Evolutionary conservation across 495 filamentous ascomycete species (phyloP), one percentile per base, ranked within the genome.

Genomic region (Xylaria telfairii): DNA sequence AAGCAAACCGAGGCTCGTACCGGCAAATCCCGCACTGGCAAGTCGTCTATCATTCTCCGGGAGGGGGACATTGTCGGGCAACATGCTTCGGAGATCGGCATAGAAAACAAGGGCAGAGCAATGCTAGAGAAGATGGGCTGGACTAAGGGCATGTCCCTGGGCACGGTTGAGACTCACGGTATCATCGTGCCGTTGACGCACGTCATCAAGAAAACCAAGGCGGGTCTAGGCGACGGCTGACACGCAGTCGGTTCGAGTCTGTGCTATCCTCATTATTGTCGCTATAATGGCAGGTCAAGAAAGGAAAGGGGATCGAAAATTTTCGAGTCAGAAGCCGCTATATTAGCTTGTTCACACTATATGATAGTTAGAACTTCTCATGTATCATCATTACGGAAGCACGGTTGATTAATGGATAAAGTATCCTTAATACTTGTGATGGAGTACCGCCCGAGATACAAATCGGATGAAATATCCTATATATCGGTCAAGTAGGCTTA

Each of bases 41-140:
- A 72, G 57, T 81, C 81, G 15, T 85, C 84, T 7, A 84, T 88
- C 37, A 86, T 84, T 9, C 92, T 93, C 66, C 87, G 88, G 71
- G 93, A 98, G 72, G 96, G 96, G n/a, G 93, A 98, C 68, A 82
- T 97, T 53, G 94, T 98, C 24, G 96, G 95, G 51, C 93, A 87
- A 13, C 86, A 88, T 41, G 96, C 95, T 0, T 91, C 93, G 2
- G 95, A 97, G 79, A 84, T 99, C 32, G 93, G 93, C 1, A 84
- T 81, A 4, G 93, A 92, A 59, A 99, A 97, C 71, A 91, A 86
- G 73, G 96, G 96, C 26, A 87, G 93, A 53, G 90, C 89, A 4
- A 93, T 99, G 92, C 78, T 99, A 65, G 94, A 97, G 80, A 98
- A 95, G 82, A 98, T 98, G 96, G 96, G 96, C 21, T 99, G 96